Evolutionary conservation across 139 green algal species (phyloP).

Genomic region (Coelastrella sp.): DNA sequence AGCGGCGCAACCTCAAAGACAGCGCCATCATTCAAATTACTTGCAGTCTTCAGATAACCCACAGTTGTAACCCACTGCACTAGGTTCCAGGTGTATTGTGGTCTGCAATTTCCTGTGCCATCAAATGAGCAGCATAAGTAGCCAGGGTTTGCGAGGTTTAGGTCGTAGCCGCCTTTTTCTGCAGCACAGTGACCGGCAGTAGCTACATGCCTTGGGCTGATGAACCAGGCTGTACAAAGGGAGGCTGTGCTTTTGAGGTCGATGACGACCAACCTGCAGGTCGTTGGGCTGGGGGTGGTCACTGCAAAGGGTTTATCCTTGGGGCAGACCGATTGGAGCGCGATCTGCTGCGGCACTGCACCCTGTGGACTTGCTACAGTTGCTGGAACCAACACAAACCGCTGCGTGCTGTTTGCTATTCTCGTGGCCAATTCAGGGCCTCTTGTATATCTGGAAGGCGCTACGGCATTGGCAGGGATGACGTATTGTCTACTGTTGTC

Average conservation of each 20-base stretch:
- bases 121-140: not conserved
- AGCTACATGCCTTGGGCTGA: not conserved
- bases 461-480: not conserved
- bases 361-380: not conserved
- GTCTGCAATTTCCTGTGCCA: not conserved
- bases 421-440: too few species aligned
- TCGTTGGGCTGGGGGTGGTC: not conserved
- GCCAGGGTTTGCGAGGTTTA: not conserved
- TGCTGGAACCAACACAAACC: not conserved
- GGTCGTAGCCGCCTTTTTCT: not conserved
- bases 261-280: not conserved
- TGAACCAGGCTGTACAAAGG: constrained; percentile 10
- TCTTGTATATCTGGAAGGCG: too few species aligned
- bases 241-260: not conserved
- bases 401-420: too few species aligned
- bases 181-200: not conserved
- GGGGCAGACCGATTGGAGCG: not conserved
- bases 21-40: not conserved
- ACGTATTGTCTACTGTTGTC: not conserved
- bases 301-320: not conserved
- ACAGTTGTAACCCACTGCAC: not conserved
- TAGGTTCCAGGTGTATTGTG: not conserved
- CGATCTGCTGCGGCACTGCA: not conserved
- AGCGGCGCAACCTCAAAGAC: not conserved
- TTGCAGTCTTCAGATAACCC: not conserved